Conservation (phyloP, 2,329 filamentous ascomycete species). For the Anthostomella pinea region DNA sequence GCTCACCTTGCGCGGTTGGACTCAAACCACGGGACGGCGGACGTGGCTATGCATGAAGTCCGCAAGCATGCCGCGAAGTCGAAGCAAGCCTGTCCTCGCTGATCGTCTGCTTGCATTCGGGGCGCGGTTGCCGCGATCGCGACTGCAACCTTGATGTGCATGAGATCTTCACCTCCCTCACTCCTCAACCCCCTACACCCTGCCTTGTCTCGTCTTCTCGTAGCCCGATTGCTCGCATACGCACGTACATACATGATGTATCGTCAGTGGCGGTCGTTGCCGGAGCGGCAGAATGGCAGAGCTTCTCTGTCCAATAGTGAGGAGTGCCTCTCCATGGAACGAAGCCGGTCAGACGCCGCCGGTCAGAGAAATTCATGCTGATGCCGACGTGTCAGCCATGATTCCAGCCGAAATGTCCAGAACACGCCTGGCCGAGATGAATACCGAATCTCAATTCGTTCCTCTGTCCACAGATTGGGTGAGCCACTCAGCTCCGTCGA, state of each 20-base stretch:
- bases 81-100: constrained; percentile 1
- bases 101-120: constrained; percentile 10
- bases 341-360: constrained; percentile 5
- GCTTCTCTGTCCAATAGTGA: constrained; percentile 1
- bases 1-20: too few species aligned
- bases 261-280: constrained; percentile 3
- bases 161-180: constrained; percentile 18
- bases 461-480: constrained; percentile 2
- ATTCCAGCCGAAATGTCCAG: constrained; percentile 12
- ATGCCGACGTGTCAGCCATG: constrained; percentile 8
- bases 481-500: constrained; percentile 10
- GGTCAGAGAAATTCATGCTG: constrained; percentile 2
- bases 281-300: constrained; percentile 8
- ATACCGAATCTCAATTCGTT: constrained; percentile 2
- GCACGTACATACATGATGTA: background rate
- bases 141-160: constrained; percentile 12
- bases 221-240: background rate
- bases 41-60: constrained; percentile 14
- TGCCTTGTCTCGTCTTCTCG: constrained; percentile 11
- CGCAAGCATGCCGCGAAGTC: constrained; percentile 12
- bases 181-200: constrained; percentile 14
- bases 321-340: background rate
- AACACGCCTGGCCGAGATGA: constrained; percentile 10
- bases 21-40: constrained; percentile 9
- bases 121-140: constrained; percentile 9